phyloP scores from a whole-genome alignment of 306 rosid genomes.

The Pyrus bretschneideri region DNA sequence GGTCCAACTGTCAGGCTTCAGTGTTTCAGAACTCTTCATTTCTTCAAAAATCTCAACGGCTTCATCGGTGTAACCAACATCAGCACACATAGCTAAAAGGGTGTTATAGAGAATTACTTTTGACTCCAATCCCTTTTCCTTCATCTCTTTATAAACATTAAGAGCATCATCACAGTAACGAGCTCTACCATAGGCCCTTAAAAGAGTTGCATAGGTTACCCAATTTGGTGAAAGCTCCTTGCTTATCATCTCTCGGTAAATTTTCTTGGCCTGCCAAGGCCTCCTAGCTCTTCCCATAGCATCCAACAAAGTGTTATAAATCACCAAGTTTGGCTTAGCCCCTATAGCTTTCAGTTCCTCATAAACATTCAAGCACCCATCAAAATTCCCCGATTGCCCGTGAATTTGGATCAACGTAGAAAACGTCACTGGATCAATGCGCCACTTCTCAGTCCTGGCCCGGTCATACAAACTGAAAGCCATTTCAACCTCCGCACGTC shows the following conservation, averaged over 20 bases:
- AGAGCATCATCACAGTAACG: constrained; percentile 61
- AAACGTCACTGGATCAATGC: constrained; percentile 47
- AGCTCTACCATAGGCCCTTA: constrained; percentile 61
- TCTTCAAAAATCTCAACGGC: constrained; percentile 59
- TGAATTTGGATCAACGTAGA: constrained; percentile 60
- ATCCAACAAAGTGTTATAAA: constrained; percentile 59
- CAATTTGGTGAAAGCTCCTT: constrained; percentile 50
- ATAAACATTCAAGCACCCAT: constrained; percentile 69
- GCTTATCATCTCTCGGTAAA: constrained; percentile 60
- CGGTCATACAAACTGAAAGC: constrained; percentile 72
- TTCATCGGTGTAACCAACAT: constrained; percentile 51
- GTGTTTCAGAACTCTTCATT: constrained; percentile 51
- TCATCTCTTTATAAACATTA: constrained; percentile 67
- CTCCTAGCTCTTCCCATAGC: constrained; percentile 70
- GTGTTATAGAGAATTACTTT: constrained; percentile 53
- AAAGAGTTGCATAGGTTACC: constrained; percentile 61
- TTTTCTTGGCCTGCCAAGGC: constrained; percentile 57
- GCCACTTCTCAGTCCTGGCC: constrained; percentile 71
- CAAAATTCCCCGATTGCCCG: constrained; percentile 56
- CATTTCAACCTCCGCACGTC: constrained; percentile 51
- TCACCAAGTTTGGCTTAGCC: constrained; percentile 41
- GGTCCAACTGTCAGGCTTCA: constrained; percentile 67
- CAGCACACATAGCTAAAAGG: constrained; percentile 68
- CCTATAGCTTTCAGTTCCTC: constrained; percentile 79
- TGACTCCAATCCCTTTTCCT: constrained; percentile 50